These are phyloP conservation scores for Prunus padus DNA, from an alignment of 306 rosid species.

Conservation along the genomic window DNA sequence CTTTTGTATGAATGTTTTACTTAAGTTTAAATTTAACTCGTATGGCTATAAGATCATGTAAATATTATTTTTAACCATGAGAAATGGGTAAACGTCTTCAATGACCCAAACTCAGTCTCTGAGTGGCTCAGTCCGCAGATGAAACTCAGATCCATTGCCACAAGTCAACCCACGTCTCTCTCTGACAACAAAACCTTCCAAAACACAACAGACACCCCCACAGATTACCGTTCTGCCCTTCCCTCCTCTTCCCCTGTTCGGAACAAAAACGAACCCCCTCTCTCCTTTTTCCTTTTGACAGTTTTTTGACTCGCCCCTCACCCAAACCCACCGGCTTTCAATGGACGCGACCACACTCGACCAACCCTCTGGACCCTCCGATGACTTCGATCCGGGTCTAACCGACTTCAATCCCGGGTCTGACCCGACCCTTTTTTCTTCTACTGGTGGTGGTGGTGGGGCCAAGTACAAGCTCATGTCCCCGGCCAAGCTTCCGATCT, in stretches of 20 bases:
- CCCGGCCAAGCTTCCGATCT: constrained; percentile 99
- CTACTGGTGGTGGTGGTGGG: constrained; percentile 23
- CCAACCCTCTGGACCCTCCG: constrained; percentile 30
- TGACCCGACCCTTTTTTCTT: constrained; percentile 11
- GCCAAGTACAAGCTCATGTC: constrained; percentile 89
- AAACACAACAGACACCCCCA: constrained; percentile 4
- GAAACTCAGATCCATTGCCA: constrained; percentile 27
- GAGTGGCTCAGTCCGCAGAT: background rate
- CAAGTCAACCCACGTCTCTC: constrained; percentile 51
- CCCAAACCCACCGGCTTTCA: background rate
- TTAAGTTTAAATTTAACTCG: too few relatives aligned
- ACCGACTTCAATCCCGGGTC: background rate
- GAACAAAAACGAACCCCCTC: background rate
- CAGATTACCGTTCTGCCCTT: constrained; percentile 58
- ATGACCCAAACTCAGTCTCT: background rate
- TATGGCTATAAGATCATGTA: too few relatives aligned
- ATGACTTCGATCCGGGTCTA: constrained; percentile 39
- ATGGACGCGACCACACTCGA: constrained; percentile 48
- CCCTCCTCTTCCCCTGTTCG: constrained; percentile 3
- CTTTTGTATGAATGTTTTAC: too few relatives aligned
- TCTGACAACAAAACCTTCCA: constrained; percentile 12
- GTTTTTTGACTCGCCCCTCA: background rate
- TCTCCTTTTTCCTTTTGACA: background rate
- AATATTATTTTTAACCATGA: too few relatives aligned
- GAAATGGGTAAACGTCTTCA: background rate